Conservation (phyloP, 768 basidiomycete species). For the Lactarius hatsudake region DNA sequence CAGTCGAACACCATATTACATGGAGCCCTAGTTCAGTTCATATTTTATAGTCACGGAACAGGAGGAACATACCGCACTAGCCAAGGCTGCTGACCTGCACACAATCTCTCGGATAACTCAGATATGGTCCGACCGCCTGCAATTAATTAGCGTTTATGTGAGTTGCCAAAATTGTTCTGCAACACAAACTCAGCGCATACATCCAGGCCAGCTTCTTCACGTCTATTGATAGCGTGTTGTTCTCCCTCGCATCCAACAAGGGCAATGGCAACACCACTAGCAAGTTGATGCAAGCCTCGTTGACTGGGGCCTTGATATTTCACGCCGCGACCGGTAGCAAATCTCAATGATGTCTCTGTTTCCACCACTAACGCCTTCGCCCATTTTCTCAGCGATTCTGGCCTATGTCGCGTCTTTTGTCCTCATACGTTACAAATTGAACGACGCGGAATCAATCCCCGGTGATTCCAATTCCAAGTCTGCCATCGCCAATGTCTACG, state of each 20-base stretch:
- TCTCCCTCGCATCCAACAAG: conserved; percentile 20
- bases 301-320: conserved; percentile 21
- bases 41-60: neutral
- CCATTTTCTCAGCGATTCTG: conserved; percentile 15
- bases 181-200: neutral
- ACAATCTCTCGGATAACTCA: conserved; percentile 17
- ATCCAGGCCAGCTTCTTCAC: conserved; percentile 23
- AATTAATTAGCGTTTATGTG: conserved; percentile 22
- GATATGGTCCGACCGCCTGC: conserved; percentile 23
- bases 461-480: neutral
- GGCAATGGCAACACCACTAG: neutral
- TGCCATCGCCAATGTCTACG: neutral
- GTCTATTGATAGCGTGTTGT: conserved; percentile 23
- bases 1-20: neutral
- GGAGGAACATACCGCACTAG: conserved; percentile 1
- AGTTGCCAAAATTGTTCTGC: neutral
- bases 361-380: neutral
- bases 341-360: neutral
- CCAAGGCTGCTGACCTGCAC: conserved; percentile 16
- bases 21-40: neutral
- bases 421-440: conserved; percentile 20
- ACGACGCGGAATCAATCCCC: conserved; percentile 5
- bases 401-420: conserved; percentile 23
- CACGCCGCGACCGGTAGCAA: conserved; percentile 20
- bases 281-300: conserved; percentile 16